Percentiles rank a stretch among this genome's conserved stretches.
These are phyloP conservation scores for Glycine latifolia DNA, from an alignment of 306 rosid species.

Conservation along the genomic window DNA sequence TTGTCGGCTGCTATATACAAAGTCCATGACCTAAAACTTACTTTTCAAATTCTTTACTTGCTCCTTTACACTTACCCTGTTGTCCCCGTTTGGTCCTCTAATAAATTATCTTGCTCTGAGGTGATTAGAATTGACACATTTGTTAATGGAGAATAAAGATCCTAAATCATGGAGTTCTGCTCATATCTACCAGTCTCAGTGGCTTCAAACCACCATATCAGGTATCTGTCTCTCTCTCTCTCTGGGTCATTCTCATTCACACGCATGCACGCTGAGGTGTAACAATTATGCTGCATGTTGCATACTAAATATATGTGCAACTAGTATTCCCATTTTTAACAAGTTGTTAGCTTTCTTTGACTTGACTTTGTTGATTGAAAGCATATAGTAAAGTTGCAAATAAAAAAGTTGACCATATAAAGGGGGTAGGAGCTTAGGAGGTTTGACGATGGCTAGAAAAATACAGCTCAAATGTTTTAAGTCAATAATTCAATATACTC, in stretches of 20 bases:
- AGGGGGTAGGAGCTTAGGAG: neutral
- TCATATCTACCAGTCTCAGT: constrained; percentile 48
- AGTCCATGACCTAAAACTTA: neutral
- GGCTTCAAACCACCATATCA: constrained; percentile 62
- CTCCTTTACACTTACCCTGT: constrained; percentile 10
- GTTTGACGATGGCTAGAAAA: constrained; percentile 11
- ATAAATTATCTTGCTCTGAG: constrained; percentile 28
- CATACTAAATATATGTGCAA: constrained; percentile 11
- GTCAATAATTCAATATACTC: constrained; percentile 26
- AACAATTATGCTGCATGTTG: constrained; percentile 30
- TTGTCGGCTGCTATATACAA: neutral
- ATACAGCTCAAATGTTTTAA: constrained; percentile 37
- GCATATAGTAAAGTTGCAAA: constrained; percentile 19
- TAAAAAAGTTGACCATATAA: neutral
- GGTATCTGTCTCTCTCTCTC: constrained; percentile 34
- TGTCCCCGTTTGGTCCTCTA: neutral
- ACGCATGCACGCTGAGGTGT: constrained; percentile 9
- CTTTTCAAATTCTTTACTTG: constrained; percentile 46
- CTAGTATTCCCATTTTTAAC: neutral
- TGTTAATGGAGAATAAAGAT: constrained; percentile 50
- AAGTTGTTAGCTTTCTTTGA: constrained; percentile 26
- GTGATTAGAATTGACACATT: constrained; percentile 28
- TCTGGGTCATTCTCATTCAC: neutral
- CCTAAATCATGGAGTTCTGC: constrained; percentile 42
- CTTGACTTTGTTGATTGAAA: neutral